Percentiles rank a stretch among this genome's conserved stretches.
Evolutionary conservation across 140 eudicot species (phyloP).

Genomic region (Anethum foeniculum): DNA sequence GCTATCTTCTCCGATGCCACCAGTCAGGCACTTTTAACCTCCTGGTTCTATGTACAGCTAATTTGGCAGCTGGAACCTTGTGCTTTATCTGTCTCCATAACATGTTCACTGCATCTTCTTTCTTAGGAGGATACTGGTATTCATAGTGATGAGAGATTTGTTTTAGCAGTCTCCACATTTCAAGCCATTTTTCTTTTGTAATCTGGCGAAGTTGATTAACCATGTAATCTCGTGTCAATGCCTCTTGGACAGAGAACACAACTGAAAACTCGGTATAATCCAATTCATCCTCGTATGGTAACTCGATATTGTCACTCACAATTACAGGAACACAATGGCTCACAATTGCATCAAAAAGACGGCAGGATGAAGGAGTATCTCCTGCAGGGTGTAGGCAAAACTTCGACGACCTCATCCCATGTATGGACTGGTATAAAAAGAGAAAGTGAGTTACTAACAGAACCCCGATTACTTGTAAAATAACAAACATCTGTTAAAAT

Average conservation of each 20-base stretch:
- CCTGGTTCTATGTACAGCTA: conserved; percentile 75
- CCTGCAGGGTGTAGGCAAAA: conserved; percentile 95
- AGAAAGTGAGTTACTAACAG: conserved; percentile 4
- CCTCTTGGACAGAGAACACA: conserved; percentile 70
- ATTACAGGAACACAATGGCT: conserved; percentile 96
- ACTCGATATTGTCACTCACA: conserved; percentile 83
- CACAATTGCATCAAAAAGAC: conserved; percentile 91
- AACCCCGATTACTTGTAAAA: not conserved
- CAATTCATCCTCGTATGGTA: conserved; percentile 79
- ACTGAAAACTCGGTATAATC: conserved; percentile 71
- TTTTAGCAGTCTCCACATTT: conserved; percentile 72
- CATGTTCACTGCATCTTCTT: conserved; percentile 89
- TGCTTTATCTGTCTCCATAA: conserved; percentile 84
- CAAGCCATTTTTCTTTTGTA: conserved; percentile 61
- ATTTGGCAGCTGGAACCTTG: conserved; percentile 65
- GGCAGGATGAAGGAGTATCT: conserved; percentile 97
- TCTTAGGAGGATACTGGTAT: conserved; percentile 82
- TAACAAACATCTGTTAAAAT: not conserved
- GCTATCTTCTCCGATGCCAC: conserved; percentile 46
- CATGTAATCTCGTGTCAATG: conserved; percentile 59
- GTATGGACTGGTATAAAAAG: conserved; percentile 47
- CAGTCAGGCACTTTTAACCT: conserved; percentile 94
- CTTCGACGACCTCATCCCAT: conserved; percentile 89
- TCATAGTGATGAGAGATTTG: conserved; percentile 65
- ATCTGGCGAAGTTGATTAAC: conserved; percentile 55